Percentiles rank a stretch among this genome's conserved stretches.
These are phyloP conservation scores for Blakeslea trispora DNA, from an alignment of 371 early-diverging fungal genomes.

Conservation along the genomic window DNA sequence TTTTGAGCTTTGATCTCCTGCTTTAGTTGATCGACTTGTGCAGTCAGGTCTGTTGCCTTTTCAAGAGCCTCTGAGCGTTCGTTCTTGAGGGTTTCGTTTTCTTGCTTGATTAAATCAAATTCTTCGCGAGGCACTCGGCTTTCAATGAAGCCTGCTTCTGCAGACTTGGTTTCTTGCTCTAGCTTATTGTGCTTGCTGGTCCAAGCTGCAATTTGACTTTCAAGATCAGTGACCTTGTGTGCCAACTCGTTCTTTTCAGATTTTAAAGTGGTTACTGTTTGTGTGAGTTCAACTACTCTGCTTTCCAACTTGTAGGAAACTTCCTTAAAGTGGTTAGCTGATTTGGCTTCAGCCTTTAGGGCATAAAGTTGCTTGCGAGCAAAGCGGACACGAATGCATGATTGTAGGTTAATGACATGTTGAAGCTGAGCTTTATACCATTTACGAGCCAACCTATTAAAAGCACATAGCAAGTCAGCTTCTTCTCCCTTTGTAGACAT, in stretches of 20 bases:
- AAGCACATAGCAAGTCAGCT: neutral
- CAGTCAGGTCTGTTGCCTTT: conserved; percentile 56
- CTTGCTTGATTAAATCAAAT: conserved; percentile 53
- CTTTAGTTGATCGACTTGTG: conserved; percentile 53
- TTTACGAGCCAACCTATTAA: conserved; percentile 56
- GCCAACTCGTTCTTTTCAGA: conserved; percentile 64
- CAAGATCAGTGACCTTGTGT: conserved; percentile 55
- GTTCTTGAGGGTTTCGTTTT: conserved; percentile 37
- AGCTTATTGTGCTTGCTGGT: conserved; percentile 67
- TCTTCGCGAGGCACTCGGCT: conserved; percentile 60
- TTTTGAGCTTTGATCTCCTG: conserved; percentile 58
- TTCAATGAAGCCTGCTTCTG: conserved; percentile 49
- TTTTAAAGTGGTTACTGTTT: conserved; percentile 67
- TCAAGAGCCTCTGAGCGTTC: conserved; percentile 47
- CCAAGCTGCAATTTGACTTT: conserved; percentile 64
- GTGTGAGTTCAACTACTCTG: conserved; percentile 93
- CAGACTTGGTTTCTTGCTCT: conserved; percentile 43
- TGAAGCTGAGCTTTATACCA: conserved; percentile 51
- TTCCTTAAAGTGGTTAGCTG: conserved; percentile 90
- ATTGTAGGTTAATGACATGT: conserved; percentile 77
- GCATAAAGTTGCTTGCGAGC: conserved; percentile 66
- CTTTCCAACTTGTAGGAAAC: conserved; percentile 90
- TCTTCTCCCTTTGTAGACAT: neutral
- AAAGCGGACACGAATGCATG: conserved; percentile 73
- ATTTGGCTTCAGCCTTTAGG: conserved; percentile 81